phyloP scores from a whole-genome alignment of 1,284 basidiomycete genomes.

The Butyriboletus appendiculatus region DNA sequence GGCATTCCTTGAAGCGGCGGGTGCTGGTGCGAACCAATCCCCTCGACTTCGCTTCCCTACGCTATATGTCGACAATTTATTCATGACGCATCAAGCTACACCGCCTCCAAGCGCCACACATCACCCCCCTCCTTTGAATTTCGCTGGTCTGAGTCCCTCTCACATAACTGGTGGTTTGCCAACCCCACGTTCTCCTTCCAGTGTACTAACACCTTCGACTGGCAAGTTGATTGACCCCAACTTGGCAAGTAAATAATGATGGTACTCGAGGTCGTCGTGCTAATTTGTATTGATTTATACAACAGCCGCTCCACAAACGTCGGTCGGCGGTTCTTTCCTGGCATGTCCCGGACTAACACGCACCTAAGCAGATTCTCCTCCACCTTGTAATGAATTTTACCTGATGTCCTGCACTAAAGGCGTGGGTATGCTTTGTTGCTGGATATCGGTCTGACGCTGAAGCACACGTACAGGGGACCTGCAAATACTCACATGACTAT shows the following conservation, averaged over 20 bases:
- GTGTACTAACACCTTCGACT: conserved; percentile 30
- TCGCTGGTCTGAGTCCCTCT: conserved; percentile 39
- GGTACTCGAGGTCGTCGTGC: conserved; percentile 11
- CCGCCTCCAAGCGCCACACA: conserved; percentile 33
- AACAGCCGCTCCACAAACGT: conserved; percentile 56
- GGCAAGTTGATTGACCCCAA: conserved; percentile 54
- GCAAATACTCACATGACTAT: conserved; percentile 83
- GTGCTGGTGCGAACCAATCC: conserved; percentile 47
- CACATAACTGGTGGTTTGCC: conserved; percentile 52
- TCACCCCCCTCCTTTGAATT: conserved; percentile 47
- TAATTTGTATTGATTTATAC: conserved; percentile 11
- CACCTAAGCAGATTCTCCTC: conserved; percentile 44
- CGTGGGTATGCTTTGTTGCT: conserved; percentile 41
- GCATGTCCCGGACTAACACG: conserved; percentile 13
- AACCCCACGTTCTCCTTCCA: conserved; percentile 54
- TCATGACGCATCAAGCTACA: conserved; percentile 53
- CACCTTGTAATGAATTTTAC: conserved; percentile 81
- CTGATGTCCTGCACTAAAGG: conserved; percentile 78
- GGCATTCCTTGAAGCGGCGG: conserved; percentile 55
- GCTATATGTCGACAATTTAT: conserved; percentile 62
- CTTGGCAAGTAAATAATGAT: conserved; percentile 41
- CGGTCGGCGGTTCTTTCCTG: conserved; percentile 17
- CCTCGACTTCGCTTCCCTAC: conserved; percentile 51
- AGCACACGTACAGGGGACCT: conserved; percentile 49
- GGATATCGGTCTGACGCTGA: conserved; percentile 9